A percentile compares a stretch with the other conserved stretches of the same genome.
phyloP scores from a whole-genome alignment of 345 rosid genomes.

The Clarkia xantiana region DNA sequence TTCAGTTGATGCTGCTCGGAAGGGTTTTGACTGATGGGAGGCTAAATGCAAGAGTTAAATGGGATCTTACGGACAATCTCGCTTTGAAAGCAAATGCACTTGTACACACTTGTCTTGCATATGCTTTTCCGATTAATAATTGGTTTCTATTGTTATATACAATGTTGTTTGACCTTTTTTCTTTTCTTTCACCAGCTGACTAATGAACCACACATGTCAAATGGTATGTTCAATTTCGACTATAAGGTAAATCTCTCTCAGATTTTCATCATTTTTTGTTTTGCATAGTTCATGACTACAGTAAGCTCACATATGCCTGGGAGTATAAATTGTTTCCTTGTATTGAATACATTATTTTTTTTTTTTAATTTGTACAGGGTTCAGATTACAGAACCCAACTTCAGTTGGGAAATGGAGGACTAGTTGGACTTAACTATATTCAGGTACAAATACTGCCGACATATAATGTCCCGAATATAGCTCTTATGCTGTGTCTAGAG shows the following conservation, averaged over 20 bases:
- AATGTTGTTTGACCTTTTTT: constrained; percentile 1
- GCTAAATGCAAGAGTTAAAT: constrained; percentile 70
- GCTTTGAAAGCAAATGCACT: constrained; percentile 77
- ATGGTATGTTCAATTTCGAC: constrained; percentile 77
- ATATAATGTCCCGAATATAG: not conserved
- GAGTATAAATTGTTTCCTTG: not conserved
- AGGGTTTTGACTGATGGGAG: constrained; percentile 88
- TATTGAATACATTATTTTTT: constrained; percentile 2
- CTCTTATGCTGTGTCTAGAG: not conserved
- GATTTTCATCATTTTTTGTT: not conserved
- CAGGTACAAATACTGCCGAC: constrained; percentile 34
- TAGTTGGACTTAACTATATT: constrained; percentile 84
- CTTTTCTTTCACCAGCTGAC: constrained; percentile 47
- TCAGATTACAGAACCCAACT: constrained; percentile 69
- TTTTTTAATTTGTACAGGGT: constrained; percentile 33
- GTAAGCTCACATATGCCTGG: not conserved
- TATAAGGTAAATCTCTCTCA: constrained; percentile 44
- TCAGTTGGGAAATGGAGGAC: constrained; percentile 70
- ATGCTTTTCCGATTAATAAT: constrained; percentile 3
- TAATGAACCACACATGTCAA: constrained; percentile 73
- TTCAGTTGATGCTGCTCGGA: constrained; percentile 83
- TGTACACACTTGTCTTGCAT: constrained; percentile 19
- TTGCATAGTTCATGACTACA: not conserved
- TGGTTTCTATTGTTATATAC: not conserved
- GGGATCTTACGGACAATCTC: constrained; percentile 70